phyloP scores from a whole-genome alignment of 2,329 filamentous ascomycete genomes.

The Epichloe typhina region DNA sequence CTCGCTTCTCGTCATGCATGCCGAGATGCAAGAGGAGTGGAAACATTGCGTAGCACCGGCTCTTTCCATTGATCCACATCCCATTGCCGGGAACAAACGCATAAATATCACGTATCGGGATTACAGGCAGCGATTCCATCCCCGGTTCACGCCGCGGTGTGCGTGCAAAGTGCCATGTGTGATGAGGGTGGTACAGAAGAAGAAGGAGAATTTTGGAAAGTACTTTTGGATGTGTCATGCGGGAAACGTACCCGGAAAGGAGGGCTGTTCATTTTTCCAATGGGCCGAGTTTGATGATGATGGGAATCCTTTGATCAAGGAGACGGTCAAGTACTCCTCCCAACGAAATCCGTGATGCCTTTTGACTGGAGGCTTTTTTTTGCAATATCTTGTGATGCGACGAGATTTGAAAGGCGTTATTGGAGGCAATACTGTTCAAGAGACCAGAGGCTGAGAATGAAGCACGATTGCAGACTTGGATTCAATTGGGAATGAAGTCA shows the following conservation, averaged over 20 bases:
- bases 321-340: conserved; percentile 9
- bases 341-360: conserved; percentile 8
- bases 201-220: conserved; percentile 59
- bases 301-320: conserved; percentile 47
- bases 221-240: conserved; percentile 95
- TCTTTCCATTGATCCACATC: conserved; percentile 69
- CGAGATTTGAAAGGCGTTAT: too few relatives aligned
- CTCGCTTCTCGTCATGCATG: conserved; percentile 87
- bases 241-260: conserved; percentile 53
- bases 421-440: too few relatives aligned
- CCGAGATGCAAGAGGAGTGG: conserved; percentile 96
- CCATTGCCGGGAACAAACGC: conserved; percentile 62
- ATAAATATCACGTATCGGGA: conserved; percentile 93
- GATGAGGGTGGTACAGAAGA: conserved; percentile 67
- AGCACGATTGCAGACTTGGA: too few relatives aligned
- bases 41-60: conserved; percentile 77
- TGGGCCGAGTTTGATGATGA: conserved; percentile 84
- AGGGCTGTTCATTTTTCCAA: conserved; percentile 64
- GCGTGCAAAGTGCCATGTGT: conserved; percentile 55
- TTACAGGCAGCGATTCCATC: conserved; percentile 67
- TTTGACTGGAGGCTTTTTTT: too few relatives aligned
- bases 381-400: too few relatives aligned
- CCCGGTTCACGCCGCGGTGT: conserved; percentile 65
- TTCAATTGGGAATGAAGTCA: too few relatives aligned
- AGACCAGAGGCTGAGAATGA: too few relatives aligned